Conservation (phyloP, 768 basidiomycete species). For the Psilocybe cyanescens region DNA sequence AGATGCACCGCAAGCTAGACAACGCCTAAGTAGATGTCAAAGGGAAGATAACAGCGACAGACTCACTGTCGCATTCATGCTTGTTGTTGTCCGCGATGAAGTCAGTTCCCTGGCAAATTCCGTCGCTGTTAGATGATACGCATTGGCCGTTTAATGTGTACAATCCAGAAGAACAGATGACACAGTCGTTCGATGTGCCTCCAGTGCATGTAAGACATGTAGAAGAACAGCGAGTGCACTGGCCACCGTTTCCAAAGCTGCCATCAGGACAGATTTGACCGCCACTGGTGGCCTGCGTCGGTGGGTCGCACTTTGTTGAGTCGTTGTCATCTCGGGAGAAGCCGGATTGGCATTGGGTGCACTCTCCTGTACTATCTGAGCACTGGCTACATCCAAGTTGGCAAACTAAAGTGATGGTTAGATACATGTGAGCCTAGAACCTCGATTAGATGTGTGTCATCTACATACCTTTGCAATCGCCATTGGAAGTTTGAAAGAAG, state of each 20-base stretch:
- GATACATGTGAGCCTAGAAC: constrained; percentile 33
- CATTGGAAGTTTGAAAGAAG: constrained; percentile 72
- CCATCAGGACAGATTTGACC: constrained; percentile 67
- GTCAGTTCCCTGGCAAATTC: constrained; percentile 69
- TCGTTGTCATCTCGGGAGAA: constrained; percentile 69
- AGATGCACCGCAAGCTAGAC: constrained; percentile 71
- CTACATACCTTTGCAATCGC: constrained; percentile 73
- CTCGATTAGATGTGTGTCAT: no score
- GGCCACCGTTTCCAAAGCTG: constrained; percentile 56
- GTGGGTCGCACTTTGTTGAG: constrained; percentile 64
- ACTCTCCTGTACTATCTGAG: constrained; percentile 64
- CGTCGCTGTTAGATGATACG: constrained; percentile 63
- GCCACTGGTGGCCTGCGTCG: constrained; percentile 50
- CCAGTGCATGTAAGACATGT: constrained; percentile 73
- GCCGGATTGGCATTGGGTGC: constrained; percentile 69
- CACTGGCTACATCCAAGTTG: constrained; percentile 76
- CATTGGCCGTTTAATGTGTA: constrained; percentile 70
- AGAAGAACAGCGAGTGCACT: constrained; percentile 62
- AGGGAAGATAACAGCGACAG: not conserved
- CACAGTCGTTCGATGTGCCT: constrained; percentile 65
- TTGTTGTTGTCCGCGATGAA: constrained; percentile 81
- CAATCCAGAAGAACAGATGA: constrained; percentile 63
- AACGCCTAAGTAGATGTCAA: constrained; percentile 7
- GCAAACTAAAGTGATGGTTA: constrained; percentile 64
- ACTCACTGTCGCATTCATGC: constrained; percentile 77